Evolutionary conservation across 345 rosid species (phyloP).

Genomic region (Anacardium occidentale): DNA sequence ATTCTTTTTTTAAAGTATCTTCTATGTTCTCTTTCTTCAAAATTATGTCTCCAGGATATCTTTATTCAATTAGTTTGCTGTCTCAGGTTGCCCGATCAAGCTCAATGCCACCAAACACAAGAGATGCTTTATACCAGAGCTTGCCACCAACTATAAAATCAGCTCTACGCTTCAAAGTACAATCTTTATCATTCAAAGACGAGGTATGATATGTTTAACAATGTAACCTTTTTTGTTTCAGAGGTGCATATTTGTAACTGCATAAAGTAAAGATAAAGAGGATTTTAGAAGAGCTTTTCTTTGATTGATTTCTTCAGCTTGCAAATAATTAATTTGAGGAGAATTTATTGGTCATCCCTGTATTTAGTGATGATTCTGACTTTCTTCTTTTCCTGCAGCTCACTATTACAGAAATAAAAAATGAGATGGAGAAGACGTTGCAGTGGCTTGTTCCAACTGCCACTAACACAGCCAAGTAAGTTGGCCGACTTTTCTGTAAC

Average conservation of each 20-base stretch:
- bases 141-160: conserved; percentile 75
- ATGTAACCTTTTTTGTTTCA: background rate
- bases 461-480: conserved; percentile 84
- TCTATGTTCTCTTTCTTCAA: too few relatives aligned
- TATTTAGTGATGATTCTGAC: background rate
- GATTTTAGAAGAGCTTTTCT: background rate
- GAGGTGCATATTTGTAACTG: background rate
- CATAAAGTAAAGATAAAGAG: background rate
- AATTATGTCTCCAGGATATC: conserved; percentile 20
- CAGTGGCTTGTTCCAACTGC: conserved; percentile 96
- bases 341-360: background rate
- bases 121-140: conserved; percentile 80
- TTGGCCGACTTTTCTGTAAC: background rate
- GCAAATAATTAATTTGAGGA: background rate
- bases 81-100: conserved; percentile 72
- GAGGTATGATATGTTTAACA: conserved; percentile 40
- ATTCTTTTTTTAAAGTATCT: background rate
- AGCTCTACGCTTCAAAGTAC: conserved; percentile 63
- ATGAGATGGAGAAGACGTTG: conserved; percentile 88
- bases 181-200: conserved; percentile 52
- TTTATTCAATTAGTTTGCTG: conserved; percentile 23
- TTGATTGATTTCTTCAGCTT: background rate
- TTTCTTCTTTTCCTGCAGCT: conserved; percentile 47
- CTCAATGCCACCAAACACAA: conserved; percentile 79
- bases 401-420: conserved; percentile 73